A percentile compares a stretch with the other conserved stretches of the same genome.
Evolutionary conservation across 148 eudicot species (phyloP).

Genomic region (Dysphania ambrosioides): DNA sequence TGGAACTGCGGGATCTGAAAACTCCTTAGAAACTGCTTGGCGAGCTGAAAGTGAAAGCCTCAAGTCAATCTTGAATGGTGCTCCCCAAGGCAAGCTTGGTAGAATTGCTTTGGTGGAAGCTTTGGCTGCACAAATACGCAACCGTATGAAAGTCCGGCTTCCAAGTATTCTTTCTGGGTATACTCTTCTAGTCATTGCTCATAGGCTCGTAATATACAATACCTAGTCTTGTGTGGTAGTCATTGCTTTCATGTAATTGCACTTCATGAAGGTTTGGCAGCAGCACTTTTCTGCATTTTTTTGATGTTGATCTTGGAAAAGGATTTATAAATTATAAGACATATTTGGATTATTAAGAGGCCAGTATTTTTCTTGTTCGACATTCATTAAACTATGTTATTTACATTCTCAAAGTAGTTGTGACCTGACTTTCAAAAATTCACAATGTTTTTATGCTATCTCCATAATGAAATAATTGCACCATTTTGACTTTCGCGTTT

Average conservation of each 20-base stretch:
- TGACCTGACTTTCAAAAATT: too few species aligned
- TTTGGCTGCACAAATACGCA: constrained; percentile 80
- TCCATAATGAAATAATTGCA: too few species aligned
- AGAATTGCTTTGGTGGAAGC: constrained; percentile 89
- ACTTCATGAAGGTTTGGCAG: not conserved
- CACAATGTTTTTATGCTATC: too few species aligned
- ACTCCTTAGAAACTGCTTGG: constrained; percentile 92
- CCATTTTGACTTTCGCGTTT: too few species aligned
- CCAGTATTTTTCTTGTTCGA: too few species aligned
- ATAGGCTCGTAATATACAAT: not conserved
- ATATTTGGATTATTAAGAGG: not conserved
- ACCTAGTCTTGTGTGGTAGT: not conserved
- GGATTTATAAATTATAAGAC: too few species aligned
- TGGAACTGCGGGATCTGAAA: constrained; percentile 75
- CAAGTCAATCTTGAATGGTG: constrained; percentile 82
- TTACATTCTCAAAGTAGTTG: too few species aligned
- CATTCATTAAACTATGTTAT: too few species aligned
- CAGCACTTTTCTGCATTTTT: not conserved
- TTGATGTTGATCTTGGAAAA: not conserved
- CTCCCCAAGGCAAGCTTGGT: constrained; percentile 88
- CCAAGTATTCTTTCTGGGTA: constrained; percentile 95
- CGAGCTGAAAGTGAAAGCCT: constrained; percentile 94
- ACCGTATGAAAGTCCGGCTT: constrained; percentile 79
- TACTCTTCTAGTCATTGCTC: constrained; percentile 17
- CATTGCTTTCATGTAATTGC: not conserved